phyloP scores from a whole-genome alignment of 495 filamentous ascomycete genomes.

The Paragyromitra xinjiangensis region DNA sequence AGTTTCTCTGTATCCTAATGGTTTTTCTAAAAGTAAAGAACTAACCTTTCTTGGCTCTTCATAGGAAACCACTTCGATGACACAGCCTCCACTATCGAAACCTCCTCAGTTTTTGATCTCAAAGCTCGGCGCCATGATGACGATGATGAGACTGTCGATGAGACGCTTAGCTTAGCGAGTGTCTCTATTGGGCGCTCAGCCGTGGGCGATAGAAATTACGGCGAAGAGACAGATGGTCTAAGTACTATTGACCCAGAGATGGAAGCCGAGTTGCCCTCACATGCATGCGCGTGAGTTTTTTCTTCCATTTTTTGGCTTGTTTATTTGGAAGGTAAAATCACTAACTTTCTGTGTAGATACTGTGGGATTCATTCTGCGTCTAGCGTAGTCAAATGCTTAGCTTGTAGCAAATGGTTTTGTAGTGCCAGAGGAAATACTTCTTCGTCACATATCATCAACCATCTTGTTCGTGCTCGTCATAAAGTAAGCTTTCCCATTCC shows the following conservation, averaged over 20 bases:
- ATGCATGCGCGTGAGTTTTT: constrained; percentile 90
- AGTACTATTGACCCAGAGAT: constrained; percentile 65
- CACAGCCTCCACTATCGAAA: constrained; percentile 57
- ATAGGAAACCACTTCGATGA: constrained; percentile 65
- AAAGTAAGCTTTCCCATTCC: constrained; percentile 62
- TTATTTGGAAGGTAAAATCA: background rate
- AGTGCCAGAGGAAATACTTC: constrained; percentile 96
- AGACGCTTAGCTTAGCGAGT: constrained; percentile 90
- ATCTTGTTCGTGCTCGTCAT: constrained; percentile 94
- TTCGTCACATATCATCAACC: constrained; percentile 97
- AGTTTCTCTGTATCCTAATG: constrained; percentile 71
- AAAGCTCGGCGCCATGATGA: constrained; percentile 73
- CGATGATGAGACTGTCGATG: constrained; percentile 90
- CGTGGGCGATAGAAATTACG: constrained; percentile 69
- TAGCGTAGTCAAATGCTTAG: constrained; percentile 94
- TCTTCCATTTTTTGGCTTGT: background rate
- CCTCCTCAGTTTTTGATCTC: constrained; percentile 60
- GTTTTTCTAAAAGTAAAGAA: constrained; percentile 78
- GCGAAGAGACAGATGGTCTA: constrained; percentile 62
- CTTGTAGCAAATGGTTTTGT: constrained; percentile 99
- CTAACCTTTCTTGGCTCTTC: constrained; percentile 72
- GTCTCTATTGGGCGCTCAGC: constrained; percentile 79
- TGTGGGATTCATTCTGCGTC: constrained; percentile 96
- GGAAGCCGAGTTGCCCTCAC: constrained; percentile 89
- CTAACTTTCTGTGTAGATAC: constrained; percentile 68